phyloP scores from a whole-genome alignment of 768 basidiomycete species.

The Galerina sulciceps region DNA sequence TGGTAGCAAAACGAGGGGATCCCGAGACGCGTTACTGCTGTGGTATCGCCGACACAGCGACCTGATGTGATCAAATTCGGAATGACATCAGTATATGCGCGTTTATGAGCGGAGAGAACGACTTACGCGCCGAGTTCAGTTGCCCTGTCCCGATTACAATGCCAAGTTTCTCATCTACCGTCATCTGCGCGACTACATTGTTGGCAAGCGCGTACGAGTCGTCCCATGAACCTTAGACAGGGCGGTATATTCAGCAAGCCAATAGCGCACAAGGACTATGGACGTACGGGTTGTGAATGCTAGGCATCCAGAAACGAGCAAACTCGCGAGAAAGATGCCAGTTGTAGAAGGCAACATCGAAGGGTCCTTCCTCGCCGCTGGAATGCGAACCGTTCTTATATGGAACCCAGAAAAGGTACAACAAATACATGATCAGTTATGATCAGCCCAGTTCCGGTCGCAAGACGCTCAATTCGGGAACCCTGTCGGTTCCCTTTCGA shows the following conservation, averaged over 20 bases:
- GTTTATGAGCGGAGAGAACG: background rate
- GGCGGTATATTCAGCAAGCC: background rate
- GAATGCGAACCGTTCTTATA: background rate
- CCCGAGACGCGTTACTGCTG: constrained; percentile 41
- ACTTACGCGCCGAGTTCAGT: constrained; percentile 39
- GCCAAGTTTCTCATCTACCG: constrained; percentile 49
- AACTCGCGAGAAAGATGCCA: background rate
- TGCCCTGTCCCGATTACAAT: constrained; percentile 51
- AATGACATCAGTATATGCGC: background rate
- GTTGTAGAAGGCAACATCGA: background rate
- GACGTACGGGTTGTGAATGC: constrained; percentile 19
- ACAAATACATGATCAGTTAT: background rate
- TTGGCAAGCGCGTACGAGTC: constrained; percentile 45
- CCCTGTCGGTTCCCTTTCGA: background rate
- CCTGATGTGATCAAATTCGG: constrained; percentile 27
- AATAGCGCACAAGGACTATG: background rate
- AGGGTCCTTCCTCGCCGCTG: background rate
- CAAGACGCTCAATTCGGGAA: background rate
- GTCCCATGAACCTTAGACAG: constrained; percentile 46
- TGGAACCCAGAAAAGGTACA: background rate
- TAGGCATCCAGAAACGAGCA: constrained; percentile 8
- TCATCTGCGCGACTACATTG: constrained; percentile 40
- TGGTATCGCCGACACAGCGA: constrained; percentile 52
- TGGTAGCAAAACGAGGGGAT: constrained; percentile 52
- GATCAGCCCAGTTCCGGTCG: background rate